A percentile compares a stretch with the other conserved stretches of the same genome.
phyloP scores from a whole-genome alignment of 495 filamentous ascomycete species.

The Lophium mytilinum region DNA sequence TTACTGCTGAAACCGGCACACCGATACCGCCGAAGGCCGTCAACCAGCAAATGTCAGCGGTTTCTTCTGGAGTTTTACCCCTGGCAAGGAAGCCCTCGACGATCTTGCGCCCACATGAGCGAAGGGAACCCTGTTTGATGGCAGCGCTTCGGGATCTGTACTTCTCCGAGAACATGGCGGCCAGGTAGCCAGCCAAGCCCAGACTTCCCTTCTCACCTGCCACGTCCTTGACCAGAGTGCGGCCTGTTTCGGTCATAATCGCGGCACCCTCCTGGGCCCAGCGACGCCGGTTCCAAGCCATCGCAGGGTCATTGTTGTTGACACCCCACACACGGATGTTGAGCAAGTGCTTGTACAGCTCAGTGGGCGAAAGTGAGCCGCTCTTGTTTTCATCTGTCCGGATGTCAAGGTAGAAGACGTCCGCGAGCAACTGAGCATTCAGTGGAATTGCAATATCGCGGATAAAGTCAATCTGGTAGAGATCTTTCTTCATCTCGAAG shows the following conservation, averaged over 20 bases:
- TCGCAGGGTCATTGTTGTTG: conserved; percentile 7
- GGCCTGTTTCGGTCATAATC: not conserved
- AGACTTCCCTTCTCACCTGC: not conserved
- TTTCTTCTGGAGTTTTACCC: no score
- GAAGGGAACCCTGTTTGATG: no score
- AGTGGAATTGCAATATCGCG: conserved; percentile 20
- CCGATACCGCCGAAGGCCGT: conserved; percentile 1
- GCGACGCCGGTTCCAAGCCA: not conserved
- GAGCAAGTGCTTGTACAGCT: conserved; percentile 14
- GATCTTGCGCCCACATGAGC: no score
- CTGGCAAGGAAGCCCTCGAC: no score
- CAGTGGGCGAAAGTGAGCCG: conserved; percentile 1
- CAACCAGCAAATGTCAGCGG: conserved; percentile 3
- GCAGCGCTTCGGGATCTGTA: conserved; percentile 1
- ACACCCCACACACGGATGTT: conserved; percentile 10
- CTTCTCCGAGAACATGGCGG: not conserved
- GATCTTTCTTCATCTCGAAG: not conserved
- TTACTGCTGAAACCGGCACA: not conserved
- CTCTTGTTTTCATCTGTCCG: conserved; percentile 7
- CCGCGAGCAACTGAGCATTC: conserved; percentile 18
- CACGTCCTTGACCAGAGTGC: not conserved
- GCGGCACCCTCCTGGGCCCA: conserved; percentile 2
- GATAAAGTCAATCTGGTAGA: not conserved
- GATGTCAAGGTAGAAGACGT: conserved; percentile 23
- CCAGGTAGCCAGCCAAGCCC: not conserved